These are phyloP conservation scores for Clavispora fructus DNA, from an alignment of 805 yeast species.

Conservation along the genomic window DNA sequence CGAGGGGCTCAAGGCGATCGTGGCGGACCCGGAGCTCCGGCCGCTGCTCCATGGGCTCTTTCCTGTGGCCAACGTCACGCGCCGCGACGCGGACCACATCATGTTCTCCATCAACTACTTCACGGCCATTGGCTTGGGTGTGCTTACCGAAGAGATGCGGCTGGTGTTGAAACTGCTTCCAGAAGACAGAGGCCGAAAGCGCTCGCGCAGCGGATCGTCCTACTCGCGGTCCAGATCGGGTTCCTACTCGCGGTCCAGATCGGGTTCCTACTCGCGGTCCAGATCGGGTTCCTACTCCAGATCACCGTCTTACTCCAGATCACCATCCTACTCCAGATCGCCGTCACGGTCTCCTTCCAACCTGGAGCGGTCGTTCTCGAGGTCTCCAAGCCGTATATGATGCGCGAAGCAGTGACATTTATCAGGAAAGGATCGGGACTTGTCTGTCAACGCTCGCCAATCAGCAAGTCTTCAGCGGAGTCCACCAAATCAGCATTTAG, in stretches of 20 bases:
- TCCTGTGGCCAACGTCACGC: constrained; percentile 40
- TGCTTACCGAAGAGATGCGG: constrained; percentile 79
- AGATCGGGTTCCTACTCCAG: not conserved
- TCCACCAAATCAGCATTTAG: too few relatives aligned
- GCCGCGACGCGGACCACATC: constrained; percentile 43
- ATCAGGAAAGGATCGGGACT: too few relatives aligned
- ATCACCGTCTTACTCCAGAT: not conserved
- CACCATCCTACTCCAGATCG: constrained; percentile 1
- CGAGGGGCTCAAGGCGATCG: constrained; percentile 43
- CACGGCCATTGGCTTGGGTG: constrained; percentile 88
- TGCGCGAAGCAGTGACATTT: too few relatives aligned
- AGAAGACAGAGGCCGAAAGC: constrained; percentile 17
- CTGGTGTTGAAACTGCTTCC: constrained; percentile 36
- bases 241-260: constrained; percentile 4
- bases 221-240: constrained; percentile 12
- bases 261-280: constrained; percentile 2
- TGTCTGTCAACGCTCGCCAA: too few relatives aligned
- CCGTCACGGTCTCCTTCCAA: not conserved
- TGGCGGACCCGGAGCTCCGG: constrained; percentile 45
- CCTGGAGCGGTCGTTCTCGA: not conserved
- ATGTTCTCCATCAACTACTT: constrained; percentile 84
- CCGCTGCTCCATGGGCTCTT: constrained; percentile 55
- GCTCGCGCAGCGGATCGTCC: constrained; percentile 3
- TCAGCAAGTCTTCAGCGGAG: too few relatives aligned
- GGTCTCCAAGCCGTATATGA: not conserved